phyloP scores from a whole-genome alignment of 495 filamentous ascomycete genomes.

The Podospora pseudoanserina region DNA sequence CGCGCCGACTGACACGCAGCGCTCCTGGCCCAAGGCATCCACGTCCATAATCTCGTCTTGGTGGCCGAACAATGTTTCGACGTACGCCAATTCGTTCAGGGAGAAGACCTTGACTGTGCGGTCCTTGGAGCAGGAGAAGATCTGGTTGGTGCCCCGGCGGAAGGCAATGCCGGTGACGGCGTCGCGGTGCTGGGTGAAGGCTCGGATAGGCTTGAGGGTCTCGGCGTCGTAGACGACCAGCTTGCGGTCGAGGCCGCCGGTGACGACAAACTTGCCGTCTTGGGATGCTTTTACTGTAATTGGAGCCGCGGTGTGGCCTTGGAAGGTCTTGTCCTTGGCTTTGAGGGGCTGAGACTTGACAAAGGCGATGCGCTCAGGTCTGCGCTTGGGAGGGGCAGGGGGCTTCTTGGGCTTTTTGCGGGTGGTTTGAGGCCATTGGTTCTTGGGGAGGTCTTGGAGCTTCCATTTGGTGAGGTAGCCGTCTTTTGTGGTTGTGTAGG shows the following conservation, averaged over 20 bases:
- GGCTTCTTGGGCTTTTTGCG: constrained; percentile 59
- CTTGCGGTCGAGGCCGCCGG: constrained; percentile 76
- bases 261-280: constrained; percentile 85
- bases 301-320: constrained; percentile 74
- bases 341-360: constrained; percentile 61
- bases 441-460: constrained; percentile 55
- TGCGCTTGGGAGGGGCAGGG: constrained; percentile 60
- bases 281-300: constrained; percentile 79
- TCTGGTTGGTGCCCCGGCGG: constrained; percentile 81
- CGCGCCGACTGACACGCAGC: constrained; percentile 82
- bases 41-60: constrained; percentile 85
- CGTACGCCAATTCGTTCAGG: constrained; percentile 77
- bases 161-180: constrained; percentile 81
- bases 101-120: constrained; percentile 73
- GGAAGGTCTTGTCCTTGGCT: constrained; percentile 57
- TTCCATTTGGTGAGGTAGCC: constrained; percentile 83
- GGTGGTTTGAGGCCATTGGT: constrained; percentile 52
- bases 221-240: constrained; percentile 83
- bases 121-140: constrained; percentile 85
- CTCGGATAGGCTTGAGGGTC: constrained; percentile 68
- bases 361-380: constrained; percentile 67
- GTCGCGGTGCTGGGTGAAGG: constrained; percentile 90
- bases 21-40: constrained; percentile 75
- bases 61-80: constrained; percentile 95
- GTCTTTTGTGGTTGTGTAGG: constrained; percentile 87